These are phyloP conservation scores for Saccharomyces mikatae DNA, from an alignment of 805 yeast genomes.

Conservation along the genomic window DNA sequence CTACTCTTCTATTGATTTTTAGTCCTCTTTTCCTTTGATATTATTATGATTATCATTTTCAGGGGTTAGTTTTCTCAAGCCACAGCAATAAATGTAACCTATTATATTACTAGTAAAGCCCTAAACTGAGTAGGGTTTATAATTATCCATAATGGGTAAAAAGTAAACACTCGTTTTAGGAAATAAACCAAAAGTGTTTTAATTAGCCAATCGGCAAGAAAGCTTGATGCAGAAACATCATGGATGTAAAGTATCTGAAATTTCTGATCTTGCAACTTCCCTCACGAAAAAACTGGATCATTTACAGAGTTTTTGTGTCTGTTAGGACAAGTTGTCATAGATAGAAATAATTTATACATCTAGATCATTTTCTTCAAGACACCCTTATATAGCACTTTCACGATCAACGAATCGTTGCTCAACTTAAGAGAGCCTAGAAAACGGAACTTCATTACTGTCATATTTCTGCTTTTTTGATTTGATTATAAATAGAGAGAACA, in stretches of 20 bases:
- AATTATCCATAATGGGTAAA: neutral
- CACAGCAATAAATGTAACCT: neutral
- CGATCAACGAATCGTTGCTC: neutral
- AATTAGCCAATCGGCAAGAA: slow-evolving; percentile 1
- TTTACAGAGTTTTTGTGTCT: neutral
- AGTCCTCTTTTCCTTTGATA: neutral
- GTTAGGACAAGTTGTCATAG: neutral
- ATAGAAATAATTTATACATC: neutral
- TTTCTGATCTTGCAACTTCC: neutral
- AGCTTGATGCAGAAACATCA: neutral
- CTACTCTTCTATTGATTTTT: neutral
- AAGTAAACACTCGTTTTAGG: slow-evolving; percentile 5
- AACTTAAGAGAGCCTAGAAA: neutral
- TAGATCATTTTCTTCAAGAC: neutral
- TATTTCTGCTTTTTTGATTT: neutral
- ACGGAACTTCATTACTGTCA: neutral
- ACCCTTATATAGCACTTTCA: neutral
- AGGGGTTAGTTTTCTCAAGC: neutral
- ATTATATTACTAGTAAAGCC: neutral
- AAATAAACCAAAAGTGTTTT: slow-evolving; percentile 7
- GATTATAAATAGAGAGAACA: neutral
- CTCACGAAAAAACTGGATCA: neutral
- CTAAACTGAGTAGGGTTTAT: neutral
- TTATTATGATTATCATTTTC: neutral
- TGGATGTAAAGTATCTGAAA: neutral